Evolutionary conservation across 2,329 filamentous ascomycete genomes (phyloP).

Genomic region (Diaporthe vaccinii): DNA sequence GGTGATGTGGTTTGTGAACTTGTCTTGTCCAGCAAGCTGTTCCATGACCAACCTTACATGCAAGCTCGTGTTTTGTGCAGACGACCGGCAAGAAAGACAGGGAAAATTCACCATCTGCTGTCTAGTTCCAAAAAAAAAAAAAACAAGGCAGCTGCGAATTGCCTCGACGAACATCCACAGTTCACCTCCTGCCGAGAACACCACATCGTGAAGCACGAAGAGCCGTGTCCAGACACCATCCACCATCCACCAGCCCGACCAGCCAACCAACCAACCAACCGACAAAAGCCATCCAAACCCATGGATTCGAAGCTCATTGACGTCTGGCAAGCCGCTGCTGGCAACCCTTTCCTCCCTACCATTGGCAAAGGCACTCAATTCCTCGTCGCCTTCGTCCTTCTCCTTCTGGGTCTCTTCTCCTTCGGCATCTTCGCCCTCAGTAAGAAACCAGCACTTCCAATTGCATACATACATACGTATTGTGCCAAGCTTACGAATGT

Average conservation of each 20-base stretch:
- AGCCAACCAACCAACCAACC: background rate
- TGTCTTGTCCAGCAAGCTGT: background rate
- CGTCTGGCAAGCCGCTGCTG: constrained; percentile 93
- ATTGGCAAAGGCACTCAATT: constrained; percentile 89
- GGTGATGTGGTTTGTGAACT: constrained; percentile 25
- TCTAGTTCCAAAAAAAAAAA: background rate
- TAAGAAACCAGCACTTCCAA: constrained; percentile 59
- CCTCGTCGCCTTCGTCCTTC: constrained; percentile 80
- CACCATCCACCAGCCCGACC: background rate
- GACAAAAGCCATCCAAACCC: constrained; percentile 42
- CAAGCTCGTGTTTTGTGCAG: constrained; percentile 17
- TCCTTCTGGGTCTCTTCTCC: constrained; percentile 79
- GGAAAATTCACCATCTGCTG: background rate
- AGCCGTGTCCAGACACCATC: background rate
- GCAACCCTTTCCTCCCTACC: constrained; percentile 84
- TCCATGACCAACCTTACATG: background rate
- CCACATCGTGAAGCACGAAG: background rate
- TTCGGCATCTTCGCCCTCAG: constrained; percentile 88
- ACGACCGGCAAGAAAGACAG: background rate
- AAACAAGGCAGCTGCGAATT: background rate
- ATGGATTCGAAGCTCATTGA: constrained; percentile 88
- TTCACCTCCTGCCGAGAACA: background rate
- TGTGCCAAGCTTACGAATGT: constrained; percentile 45
- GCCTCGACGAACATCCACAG: background rate
- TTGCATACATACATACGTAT: background rate